These are phyloP conservation scores for Pythium biforme DNA, from an alignment of 352 stramenopile genomes.

Conservation along the genomic window DNA sequence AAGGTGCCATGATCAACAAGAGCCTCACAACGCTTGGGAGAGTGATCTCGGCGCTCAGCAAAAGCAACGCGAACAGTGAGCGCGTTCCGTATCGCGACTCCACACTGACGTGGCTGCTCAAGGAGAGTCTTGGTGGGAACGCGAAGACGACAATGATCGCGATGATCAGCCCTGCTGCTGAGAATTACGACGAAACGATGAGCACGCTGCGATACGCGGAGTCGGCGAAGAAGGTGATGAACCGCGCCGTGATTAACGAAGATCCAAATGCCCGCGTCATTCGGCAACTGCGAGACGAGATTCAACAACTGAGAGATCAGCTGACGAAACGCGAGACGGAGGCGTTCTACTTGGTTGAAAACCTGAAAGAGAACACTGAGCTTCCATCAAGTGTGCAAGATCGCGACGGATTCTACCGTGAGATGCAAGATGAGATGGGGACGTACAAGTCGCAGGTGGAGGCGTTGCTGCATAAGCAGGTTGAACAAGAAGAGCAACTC, in stretches of 20 bases:
- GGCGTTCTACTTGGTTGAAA: constrained; percentile 30
- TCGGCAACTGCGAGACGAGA: constrained; percentile 71
- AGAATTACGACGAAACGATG: constrained; percentile 88
- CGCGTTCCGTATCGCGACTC: constrained; percentile 85
- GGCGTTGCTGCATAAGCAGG: constrained; percentile 10
- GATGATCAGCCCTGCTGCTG: constrained; percentile 75
- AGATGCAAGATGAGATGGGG: constrained; percentile 22
- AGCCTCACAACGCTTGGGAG: constrained; percentile 87
- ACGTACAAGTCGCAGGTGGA: constrained; percentile 19
- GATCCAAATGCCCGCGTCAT: constrained; percentile 81
- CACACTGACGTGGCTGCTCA: constrained; percentile 85
- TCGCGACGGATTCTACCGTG: constrained; percentile 26
- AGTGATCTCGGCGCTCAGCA: constrained; percentile 86
- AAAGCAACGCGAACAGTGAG: constrained; percentile 41
- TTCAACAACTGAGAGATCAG: constrained; percentile 50
- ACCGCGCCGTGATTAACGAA: constrained; percentile 79
- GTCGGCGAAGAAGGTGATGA: constrained; percentile 83
- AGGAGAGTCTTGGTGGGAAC: constrained; percentile 83
- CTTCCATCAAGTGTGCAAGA: constrained; percentile 21
- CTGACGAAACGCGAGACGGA: constrained; percentile 35
- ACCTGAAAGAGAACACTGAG: constrained; percentile 22
- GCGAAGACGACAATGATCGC: constrained; percentile 89
- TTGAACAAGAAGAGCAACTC: constrained; percentile 15
- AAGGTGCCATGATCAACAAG: constrained; percentile 93
- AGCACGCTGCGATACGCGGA: constrained; percentile 83